Conservation (phyloP, 352 stramenopile genomes). For the Phytophthora aleatoria region DNA sequence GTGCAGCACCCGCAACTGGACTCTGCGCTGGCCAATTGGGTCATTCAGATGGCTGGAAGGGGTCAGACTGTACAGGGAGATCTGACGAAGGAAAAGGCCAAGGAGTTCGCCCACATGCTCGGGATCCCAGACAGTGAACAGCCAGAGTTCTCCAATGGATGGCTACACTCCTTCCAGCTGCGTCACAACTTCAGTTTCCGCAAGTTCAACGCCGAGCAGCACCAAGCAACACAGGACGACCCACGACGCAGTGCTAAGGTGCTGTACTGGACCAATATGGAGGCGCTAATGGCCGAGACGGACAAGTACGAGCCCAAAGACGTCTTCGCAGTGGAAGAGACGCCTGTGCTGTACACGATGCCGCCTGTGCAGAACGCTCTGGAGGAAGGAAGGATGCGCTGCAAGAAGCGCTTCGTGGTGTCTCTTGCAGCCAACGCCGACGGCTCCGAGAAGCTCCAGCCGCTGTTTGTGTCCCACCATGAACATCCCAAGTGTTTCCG, state of each 20-base stretch:
- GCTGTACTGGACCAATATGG: constrained; percentile 65
- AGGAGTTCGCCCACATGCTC: constrained; percentile 86
- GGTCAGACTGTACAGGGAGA: constrained; percentile 83
- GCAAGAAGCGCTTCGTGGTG: constrained; percentile 76
- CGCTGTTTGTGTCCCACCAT: constrained; percentile 81
- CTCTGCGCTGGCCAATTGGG: constrained; percentile 83
- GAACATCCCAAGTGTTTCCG: constrained; percentile 79
- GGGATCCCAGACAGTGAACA: constrained; percentile 74
- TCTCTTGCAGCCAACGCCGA: constrained; percentile 72
- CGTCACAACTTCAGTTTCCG: constrained; percentile 87
- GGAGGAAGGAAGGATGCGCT: constrained; percentile 54
- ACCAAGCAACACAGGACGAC: constrained; percentile 18
- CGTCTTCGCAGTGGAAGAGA: constrained; percentile 82
- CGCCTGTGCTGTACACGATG: constrained; percentile 75
- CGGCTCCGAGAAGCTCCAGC: constrained; percentile 77
- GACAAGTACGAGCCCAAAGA: constrained; percentile 77
- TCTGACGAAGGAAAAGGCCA: constrained; percentile 87
- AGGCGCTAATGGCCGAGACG: constrained; percentile 65
- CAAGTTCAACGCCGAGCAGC: constrained; percentile 77
- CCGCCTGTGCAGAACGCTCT: constrained; percentile 52
- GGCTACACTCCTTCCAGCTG: constrained; percentile 80
- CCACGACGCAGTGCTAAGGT: constrained; percentile 36
- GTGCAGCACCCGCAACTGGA: constrained; percentile 83
- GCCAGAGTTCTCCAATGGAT: constrained; percentile 83
- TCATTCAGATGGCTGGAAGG: constrained; percentile 83